Conservation (phyloP, 192 early-diverging fungal species). For the Coemansia aciculifera region DNA sequence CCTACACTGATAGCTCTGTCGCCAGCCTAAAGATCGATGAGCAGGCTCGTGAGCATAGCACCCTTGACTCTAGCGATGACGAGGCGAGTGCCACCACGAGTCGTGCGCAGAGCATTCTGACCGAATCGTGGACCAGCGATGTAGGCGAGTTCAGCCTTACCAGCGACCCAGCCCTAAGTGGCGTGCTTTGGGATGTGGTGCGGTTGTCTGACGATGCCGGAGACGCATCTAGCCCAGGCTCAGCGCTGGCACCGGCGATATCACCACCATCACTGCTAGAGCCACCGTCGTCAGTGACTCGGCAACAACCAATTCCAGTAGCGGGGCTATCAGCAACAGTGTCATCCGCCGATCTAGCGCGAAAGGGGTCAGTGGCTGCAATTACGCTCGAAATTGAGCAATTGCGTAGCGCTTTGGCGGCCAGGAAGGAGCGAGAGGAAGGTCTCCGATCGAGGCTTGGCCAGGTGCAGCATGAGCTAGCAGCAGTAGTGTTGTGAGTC, state of each 20-base stretch:
- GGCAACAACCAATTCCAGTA: not conserved
- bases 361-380: constrained; percentile 36
- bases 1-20: not conserved
- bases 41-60: not conserved
- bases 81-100: constrained; percentile 1
- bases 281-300: not conserved
- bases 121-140: constrained; percentile 50
- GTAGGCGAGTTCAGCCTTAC: constrained; percentile 22
- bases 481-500: constrained; percentile 21
- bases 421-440: constrained; percentile 19
- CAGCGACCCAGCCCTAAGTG: constrained; percentile 27
- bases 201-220: constrained; percentile 27
- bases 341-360: constrained; percentile 38
- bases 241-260: not conserved
- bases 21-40: not conserved
- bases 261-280: not conserved
- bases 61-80: not conserved
- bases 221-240: not conserved
- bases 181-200: constrained; percentile 53
- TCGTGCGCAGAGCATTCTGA: constrained; percentile 20
- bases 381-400: constrained; percentile 39
- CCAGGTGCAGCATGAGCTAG: constrained; percentile 43
- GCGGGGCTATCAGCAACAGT: constrained; percentile 1
- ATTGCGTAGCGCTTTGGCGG: constrained; percentile 29
- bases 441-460: constrained; percentile 22